These are phyloP conservation scores for Geotrichum cucujoidarum DNA, from an alignment of 1,139 yeast genomes.

Conservation along the genomic window DNA sequence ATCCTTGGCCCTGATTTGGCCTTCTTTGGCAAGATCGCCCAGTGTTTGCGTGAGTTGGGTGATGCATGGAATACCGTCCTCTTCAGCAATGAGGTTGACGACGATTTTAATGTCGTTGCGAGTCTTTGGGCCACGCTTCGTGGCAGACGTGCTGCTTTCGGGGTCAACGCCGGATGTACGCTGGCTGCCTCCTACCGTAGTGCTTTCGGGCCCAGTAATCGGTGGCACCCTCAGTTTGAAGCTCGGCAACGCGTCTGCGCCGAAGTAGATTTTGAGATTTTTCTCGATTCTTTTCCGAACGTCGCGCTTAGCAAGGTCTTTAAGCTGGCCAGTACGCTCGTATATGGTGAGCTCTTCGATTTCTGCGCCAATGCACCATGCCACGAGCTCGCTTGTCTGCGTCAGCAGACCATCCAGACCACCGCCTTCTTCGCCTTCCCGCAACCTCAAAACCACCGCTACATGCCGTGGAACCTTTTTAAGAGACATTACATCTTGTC, in stretches of 20 bases:
- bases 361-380: constrained; percentile 89
- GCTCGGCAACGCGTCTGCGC: constrained; percentile 56
- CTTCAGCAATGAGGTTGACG: constrained; percentile 60
- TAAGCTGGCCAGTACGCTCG: constrained; percentile 71
- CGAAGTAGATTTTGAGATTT: constrained; percentile 69
- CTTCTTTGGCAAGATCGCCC: constrained; percentile 64
- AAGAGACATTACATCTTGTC: constrained; percentile 71
- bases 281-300: constrained; percentile 55
- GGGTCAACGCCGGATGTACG: constrained; percentile 39
- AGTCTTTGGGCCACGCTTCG: neutral
- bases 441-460: constrained; percentile 66
- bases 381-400: constrained; percentile 69
- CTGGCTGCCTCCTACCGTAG: constrained; percentile 36
- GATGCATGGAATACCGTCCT: constrained; percentile 86
- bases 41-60: constrained; percentile 84
- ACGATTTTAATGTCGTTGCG: constrained; percentile 46
- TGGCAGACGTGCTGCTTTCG: neutral
- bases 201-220: constrained; percentile 25
- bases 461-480: constrained; percentile 72
- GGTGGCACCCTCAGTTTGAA: constrained; percentile 14
- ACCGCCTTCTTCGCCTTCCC: constrained; percentile 81
- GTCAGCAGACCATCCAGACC: constrained; percentile 78
- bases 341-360: constrained; percentile 65
- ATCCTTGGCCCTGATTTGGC: constrained; percentile 61
- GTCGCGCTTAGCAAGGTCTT: constrained; percentile 43